Evolutionary conservation across 1,284 basidiomycete genomes (phyloP), one percentile per base, ranked within the genome.

Genomic region (Sporisorium reilianum): DNA sequence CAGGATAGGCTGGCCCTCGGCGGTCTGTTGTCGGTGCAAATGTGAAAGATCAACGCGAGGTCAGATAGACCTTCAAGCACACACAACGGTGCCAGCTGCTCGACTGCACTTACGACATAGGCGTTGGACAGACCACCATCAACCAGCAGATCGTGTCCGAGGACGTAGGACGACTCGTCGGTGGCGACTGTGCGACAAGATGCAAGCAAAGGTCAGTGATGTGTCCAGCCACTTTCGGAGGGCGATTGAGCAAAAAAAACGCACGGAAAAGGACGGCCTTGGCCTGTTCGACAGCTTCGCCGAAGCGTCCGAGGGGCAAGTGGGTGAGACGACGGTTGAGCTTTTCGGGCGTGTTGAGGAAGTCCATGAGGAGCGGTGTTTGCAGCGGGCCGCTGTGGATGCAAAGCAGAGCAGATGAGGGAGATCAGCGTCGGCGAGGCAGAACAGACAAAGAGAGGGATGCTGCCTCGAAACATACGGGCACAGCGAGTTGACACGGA

Each of bases 301-400:
- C 95, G 85, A 98, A 98, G 64, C 95, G 89, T 64, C 96, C 96
- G 92, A 97, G 94, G 2, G 96, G 96, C 30, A 96, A 89, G 85
- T 98, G 95, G 26, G 94, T 90, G 83, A 97, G 85, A 55, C 96
- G 89, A 50, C 95, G 90, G 69, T 97, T 90, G 73, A 92, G 90
- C 88, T 97, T 98, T 88, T 99, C 95, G 45, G 91, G 88, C n/a
- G 96, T 97, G 87, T 97, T 90, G 80, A 99, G 89, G 89, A 95
- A 98, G 85, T 98, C 92, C 95, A 99, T 99, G 32, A 99, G 88
- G 34, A 98, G 89, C 38, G 95, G 93, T 92, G 81, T 66, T 22
- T 61, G 44, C 9, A 58, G 54, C 26, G 58, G 41, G 9, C 86
- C 95, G 91, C 66, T 69, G 34, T 55, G 6, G 1, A 41, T n/a